Conservation (phyloP, 176 grass and related monocot genomes). For the Rhipidocladum racemiflorum region DNA sequence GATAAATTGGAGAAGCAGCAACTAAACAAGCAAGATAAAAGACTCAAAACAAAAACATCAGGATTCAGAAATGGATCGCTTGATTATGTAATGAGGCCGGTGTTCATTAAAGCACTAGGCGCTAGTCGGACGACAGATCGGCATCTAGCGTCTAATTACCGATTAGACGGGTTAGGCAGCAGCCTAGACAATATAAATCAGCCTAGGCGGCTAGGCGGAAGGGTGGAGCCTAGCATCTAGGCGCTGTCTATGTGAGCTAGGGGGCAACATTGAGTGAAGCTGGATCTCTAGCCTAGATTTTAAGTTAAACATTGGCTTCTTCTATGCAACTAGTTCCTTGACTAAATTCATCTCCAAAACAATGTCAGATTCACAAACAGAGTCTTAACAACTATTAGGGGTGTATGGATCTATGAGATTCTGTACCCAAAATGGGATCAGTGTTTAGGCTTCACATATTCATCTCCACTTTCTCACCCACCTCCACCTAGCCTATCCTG, state of each 20-base stretch:
- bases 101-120: too few relatives aligned
- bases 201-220: too few relatives aligned
- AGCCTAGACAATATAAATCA: too few relatives aligned
- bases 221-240: too few relatives aligned
- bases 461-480: constrained; percentile 5
- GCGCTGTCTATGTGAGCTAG: too few relatives aligned
- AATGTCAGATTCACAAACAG: not conserved
- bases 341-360: not conserved
- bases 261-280: not conserved
- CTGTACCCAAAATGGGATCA: not conserved
- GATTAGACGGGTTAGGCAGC: too few relatives aligned
- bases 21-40: not conserved
- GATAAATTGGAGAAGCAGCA: not conserved
- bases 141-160: too few relatives aligned
- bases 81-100: not conserved
- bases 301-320: not conserved
- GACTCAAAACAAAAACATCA: not conserved
- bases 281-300: not conserved
- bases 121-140: too few relatives aligned
- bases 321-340: not conserved
- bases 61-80: not conserved
- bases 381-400: not conserved
- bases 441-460: not conserved
- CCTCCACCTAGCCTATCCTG: not conserved
- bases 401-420: not conserved